A percentile compares a stretch with the other conserved stretches of the same genome.
Evolutionary conservation across 2,329 filamentous ascomycete species (phyloP).

Genomic region (Didymosphaeria variabile): DNA sequence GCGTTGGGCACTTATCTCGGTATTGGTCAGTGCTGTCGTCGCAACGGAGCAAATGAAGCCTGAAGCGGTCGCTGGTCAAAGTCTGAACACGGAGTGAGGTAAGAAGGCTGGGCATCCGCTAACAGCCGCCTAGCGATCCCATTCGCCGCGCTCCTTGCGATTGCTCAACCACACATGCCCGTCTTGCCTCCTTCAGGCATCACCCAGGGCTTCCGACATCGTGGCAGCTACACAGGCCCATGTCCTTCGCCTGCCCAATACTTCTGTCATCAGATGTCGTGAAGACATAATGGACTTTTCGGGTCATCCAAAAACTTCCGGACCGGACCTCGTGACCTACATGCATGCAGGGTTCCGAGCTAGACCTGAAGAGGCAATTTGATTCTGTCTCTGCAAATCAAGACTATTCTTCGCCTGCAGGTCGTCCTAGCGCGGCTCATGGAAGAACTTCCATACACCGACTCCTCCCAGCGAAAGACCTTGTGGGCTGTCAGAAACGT

Average conservation of each 20-base stretch:
- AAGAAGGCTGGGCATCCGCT: conserved; percentile 21
- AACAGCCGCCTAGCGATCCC: conserved; percentile 13
- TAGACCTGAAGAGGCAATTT: conserved; percentile 31
- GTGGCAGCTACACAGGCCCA: background rate
- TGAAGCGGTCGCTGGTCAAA: conserved; percentile 8
- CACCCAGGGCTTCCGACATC: background rate
- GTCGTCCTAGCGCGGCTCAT: conserved; percentile 19
- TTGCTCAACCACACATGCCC: background rate
- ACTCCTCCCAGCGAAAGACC: conserved; percentile 3
- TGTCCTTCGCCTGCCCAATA: background rate
- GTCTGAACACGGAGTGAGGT: conserved; percentile 17
- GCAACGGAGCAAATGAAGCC: background rate
- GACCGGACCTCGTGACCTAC: background rate
- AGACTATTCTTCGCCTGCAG: conserved; percentile 30
- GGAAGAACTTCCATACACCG: conserved; percentile 6
- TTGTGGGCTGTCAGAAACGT: background rate
- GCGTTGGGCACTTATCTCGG: conserved; percentile 9
- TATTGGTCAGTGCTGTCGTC: conserved; percentile 1
- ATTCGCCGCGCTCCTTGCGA: conserved; percentile 9
- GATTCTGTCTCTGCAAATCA: conserved; percentile 34
- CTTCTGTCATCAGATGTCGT: background rate
- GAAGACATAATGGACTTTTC: background rate
- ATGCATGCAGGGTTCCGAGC: conserved; percentile 17
- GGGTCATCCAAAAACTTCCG: background rate
- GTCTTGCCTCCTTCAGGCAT: conserved; percentile 7